These are phyloP conservation scores for Hemileccinum impolitum DNA, from an alignment of 768 basidiomycete species.

Conservation along the genomic window DNA sequence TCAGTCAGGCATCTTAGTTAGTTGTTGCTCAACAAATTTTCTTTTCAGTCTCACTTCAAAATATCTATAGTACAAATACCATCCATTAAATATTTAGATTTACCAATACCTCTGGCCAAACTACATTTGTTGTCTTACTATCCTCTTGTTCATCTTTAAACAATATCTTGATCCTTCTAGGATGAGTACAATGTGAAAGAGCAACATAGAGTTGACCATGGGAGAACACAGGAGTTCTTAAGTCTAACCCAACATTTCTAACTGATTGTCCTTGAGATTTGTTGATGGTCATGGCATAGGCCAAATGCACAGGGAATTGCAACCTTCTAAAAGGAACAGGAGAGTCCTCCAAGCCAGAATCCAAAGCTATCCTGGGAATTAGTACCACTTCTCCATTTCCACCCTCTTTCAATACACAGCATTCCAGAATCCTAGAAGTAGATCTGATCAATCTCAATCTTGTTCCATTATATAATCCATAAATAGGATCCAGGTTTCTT, in stretches of 20 bases:
- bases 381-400: conserved; percentile 10
- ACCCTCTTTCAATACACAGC: conserved; percentile 15
- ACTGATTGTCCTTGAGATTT: conserved; percentile 39
- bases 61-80: no score
- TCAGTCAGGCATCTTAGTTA: no score
- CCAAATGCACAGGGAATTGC: conserved; percentile 34
- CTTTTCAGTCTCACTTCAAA: no score
- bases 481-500: conserved; percentile 37
- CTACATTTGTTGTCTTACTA: background rate
- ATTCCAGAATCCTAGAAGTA: conserved; percentile 23
- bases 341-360: conserved; percentile 14
- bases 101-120: conserved; percentile 3
- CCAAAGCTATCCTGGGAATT: conserved; percentile 1
- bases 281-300: conserved; percentile 39
- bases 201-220: conserved; percentile 39
- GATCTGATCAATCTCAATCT: conserved; percentile 16
- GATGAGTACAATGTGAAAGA: conserved; percentile 21
- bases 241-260: conserved; percentile 30
- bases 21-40: no score
- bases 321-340: conserved; percentile 21
- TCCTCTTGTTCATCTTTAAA: conserved; percentile 5
- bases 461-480: conserved; percentile 14
- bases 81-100: background rate
- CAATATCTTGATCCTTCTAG: background rate
- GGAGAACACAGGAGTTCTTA: conserved; percentile 23